Evolutionary conservation across 345 rosid species (phyloP).

Genomic region (Euphorbia lathyris): DNA sequence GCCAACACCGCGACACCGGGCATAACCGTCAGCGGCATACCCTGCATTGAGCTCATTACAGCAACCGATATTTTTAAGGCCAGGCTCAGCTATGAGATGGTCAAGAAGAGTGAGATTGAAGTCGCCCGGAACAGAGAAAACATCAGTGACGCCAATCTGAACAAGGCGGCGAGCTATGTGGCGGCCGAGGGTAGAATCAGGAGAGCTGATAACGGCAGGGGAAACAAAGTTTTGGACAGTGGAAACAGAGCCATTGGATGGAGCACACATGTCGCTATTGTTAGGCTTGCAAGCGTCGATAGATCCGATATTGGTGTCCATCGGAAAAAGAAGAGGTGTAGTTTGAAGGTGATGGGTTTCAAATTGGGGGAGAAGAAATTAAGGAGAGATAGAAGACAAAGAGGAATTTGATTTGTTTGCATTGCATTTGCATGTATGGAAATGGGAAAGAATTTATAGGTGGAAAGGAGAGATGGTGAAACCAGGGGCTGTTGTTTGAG

Average conservation of each 20-base stretch:
- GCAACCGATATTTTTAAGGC: constrained; percentile 59
- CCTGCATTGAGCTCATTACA: constrained; percentile 88
- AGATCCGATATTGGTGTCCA: constrained; percentile 58
- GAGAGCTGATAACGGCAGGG: constrained; percentile 25
- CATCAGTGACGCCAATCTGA: constrained; percentile 45
- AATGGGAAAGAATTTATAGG: neutral
- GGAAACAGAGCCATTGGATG: constrained; percentile 37
- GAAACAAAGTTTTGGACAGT: constrained; percentile 32
- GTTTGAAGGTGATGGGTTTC: neutral
- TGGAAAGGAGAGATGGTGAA: neutral
- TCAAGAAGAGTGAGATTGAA: constrained; percentile 79
- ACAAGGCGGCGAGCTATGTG: constrained; percentile 72
- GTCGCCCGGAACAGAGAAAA: constrained; percentile 75
- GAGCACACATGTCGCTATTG: constrained; percentile 34
- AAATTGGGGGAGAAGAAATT: too few relatives aligned
- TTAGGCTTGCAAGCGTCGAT: constrained; percentile 40
- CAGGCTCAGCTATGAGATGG: constrained; percentile 70
- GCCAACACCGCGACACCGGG: constrained; percentile 69
- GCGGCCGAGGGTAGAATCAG: constrained; percentile 56
- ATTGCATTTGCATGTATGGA: neutral
- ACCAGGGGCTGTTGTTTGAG: neutral
- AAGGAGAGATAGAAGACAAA: neutral
- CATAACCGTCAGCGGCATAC: constrained; percentile 79
- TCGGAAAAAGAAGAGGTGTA: neutral
- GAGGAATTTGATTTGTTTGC: neutral